Percentiles rank a stretch among this genome's conserved stretches.
phyloP scores from a whole-genome alignment of 208 protist species.

The Leishmania braziliensis region DNA sequence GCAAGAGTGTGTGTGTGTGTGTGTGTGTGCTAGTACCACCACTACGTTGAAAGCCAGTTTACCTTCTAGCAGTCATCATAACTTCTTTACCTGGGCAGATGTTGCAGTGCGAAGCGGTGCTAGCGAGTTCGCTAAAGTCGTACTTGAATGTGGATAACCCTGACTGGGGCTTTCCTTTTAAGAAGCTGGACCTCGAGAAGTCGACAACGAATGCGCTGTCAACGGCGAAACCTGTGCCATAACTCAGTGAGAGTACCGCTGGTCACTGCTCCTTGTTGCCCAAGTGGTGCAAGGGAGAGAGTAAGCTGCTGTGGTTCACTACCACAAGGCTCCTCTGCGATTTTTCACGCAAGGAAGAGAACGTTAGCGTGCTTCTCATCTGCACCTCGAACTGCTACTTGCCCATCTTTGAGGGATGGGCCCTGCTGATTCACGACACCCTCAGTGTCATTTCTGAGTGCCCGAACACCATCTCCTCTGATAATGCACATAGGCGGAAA shows the following conservation, averaged over 20 bases:
- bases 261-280: constrained; percentile 57
- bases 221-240: constrained; percentile 30
- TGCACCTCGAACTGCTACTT: constrained; percentile 64
- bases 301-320: constrained; percentile 20
- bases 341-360: constrained; percentile 71
- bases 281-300: constrained; percentile 26
- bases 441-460: constrained; percentile 78
- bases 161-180: neutral
- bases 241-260: constrained; percentile 57
- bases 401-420: constrained; percentile 56
- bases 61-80: constrained; percentile 2
- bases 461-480: constrained; percentile 67
- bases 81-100: neutral
- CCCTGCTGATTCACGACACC: constrained; percentile 42
- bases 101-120: constrained; percentile 21
- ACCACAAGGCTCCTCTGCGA: constrained; percentile 56
- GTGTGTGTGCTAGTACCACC: too few species aligned
- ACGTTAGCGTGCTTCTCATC: constrained; percentile 51
- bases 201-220: constrained; percentile 37
- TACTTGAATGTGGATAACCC: neutral
- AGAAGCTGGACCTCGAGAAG: constrained; percentile 33
- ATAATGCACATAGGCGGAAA: constrained; percentile 41
- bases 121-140: neutral
- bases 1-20: too few species aligned
- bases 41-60: neutral